Percentiles rank a stretch among this genome's conserved stretches.
Evolutionary conservation across 192 early-diverging fungal species (phyloP).

Genomic region (Gamsiella multidivaricata): DNA sequence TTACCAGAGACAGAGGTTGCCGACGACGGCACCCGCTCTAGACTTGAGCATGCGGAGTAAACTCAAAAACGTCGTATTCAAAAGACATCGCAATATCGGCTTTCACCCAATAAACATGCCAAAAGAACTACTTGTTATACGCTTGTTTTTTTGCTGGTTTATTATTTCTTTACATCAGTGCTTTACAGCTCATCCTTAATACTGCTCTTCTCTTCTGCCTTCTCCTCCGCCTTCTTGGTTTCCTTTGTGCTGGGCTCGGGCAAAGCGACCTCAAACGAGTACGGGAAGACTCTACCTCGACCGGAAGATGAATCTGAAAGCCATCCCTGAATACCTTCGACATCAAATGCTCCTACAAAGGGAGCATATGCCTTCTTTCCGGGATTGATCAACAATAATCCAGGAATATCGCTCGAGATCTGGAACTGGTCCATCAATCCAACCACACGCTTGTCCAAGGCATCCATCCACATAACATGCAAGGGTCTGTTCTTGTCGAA

Average conservation of each 20-base stretch:
- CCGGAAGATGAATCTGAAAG: constrained; percentile 57
- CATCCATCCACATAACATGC: constrained; percentile 73
- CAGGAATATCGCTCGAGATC: constrained; percentile 69
- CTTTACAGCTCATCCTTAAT: constrained; percentile 49
- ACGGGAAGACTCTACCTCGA: constrained; percentile 56
- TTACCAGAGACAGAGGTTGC: no score
- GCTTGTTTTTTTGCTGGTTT: background rate
- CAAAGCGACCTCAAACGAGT: constrained; percentile 54
- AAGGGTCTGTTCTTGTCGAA: constrained; percentile 50
- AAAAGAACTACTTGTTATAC: no score
- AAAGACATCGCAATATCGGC: background rate
- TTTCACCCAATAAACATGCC: no score
- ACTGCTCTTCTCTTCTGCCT: constrained; percentile 5
- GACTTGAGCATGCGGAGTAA: no score
- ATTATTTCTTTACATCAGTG: constrained; percentile 11
- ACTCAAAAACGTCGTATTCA: no score
- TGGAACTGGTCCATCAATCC: constrained; percentile 63
- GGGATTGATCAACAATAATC: constrained; percentile 65
- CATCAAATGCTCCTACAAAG: constrained; percentile 70
- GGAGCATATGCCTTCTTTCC: constrained; percentile 67
- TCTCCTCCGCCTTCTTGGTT: constrained; percentile 8
- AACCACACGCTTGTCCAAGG: constrained; percentile 55
- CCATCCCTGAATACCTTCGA: constrained; percentile 68
- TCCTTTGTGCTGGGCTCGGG: constrained; percentile 3
- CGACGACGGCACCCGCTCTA: no score